phyloP scores from a whole-genome alignment of 148 eudicot genomes.

The Chenopodium berlandieri region DNA sequence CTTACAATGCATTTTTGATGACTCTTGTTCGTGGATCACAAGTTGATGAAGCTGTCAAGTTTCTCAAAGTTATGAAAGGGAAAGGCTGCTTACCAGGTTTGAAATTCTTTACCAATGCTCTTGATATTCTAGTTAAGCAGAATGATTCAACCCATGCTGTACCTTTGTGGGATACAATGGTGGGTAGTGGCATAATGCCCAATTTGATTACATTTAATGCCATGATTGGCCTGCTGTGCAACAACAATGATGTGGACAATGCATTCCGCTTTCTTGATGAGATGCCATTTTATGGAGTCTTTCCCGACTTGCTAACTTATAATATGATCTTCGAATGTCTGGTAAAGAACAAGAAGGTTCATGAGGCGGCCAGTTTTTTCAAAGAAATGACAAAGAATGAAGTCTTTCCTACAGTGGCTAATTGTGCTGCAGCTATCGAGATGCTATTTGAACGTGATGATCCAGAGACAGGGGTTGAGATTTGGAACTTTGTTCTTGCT shows the following conservation, averaged over 20 bases:
- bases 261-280: conserved; percentile 71
- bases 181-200: conserved; percentile 55
- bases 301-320: conserved; percentile 66
- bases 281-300: conserved; percentile 73
- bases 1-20: conserved; percentile 70
- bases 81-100: conserved; percentile 79
- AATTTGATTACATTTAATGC: conserved; percentile 63
- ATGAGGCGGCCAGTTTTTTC: conserved; percentile 63
- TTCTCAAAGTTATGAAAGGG: conserved; percentile 72
- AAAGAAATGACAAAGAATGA: conserved; percentile 81
- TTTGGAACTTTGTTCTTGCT: conserved; percentile 66
- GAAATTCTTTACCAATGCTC: conserved; percentile 72
- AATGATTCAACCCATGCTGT: conserved; percentile 60
- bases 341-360: conserved; percentile 60
- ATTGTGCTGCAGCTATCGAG: conserved; percentile 58
- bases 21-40: conserved; percentile 59
- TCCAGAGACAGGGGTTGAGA: conserved; percentile 70
- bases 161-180: conserved; percentile 75
- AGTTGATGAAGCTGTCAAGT: conserved; percentile 64
- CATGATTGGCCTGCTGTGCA: conserved; percentile 69
- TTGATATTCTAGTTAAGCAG: conserved; percentile 63
- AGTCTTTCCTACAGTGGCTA: conserved; percentile 51
- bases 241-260: conserved; percentile 52
- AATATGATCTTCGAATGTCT: conserved; percentile 74
- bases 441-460: conserved; percentile 69